These are phyloP conservation scores for Neonectria hederae DNA, from an alignment of 2,329 filamentous ascomycete species.

Conservation along the genomic window DNA sequence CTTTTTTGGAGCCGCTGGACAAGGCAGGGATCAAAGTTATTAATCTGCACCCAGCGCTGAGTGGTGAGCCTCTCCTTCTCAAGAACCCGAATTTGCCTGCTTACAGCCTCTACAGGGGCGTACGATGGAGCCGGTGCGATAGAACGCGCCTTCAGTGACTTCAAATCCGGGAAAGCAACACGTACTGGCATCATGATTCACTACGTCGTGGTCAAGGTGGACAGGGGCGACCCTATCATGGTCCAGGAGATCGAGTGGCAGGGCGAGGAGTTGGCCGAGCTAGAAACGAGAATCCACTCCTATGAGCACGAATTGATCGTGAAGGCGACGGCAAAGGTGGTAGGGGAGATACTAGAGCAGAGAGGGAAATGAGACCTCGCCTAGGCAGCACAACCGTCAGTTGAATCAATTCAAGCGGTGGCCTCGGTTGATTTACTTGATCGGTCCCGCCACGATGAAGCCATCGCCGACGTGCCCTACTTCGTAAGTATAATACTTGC, in stretches of 20 bases:
- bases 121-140: constrained; percentile 85
- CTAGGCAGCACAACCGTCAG: background rate
- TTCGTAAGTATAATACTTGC: background rate
- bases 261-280: constrained; percentile 70
- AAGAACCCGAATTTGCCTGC: background rate
- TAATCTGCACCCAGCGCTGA: constrained; percentile 82
- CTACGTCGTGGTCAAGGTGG: constrained; percentile 82
- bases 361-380: constrained; percentile 16
- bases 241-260: constrained; percentile 73
- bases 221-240: constrained; percentile 79
- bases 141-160: constrained; percentile 78
- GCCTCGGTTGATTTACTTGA: no score
- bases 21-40: constrained; percentile 73
- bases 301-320: constrained; percentile 84
- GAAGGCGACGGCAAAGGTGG: constrained; percentile 69
- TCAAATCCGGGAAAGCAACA: constrained; percentile 69
- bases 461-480: background rate
- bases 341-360: constrained; percentile 48
- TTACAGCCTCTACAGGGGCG: constrained; percentile 58
- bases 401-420: no score
- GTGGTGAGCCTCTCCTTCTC: constrained; percentile 55
- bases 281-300: constrained; percentile 78
- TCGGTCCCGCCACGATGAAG: no score
- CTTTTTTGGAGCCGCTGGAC: constrained; percentile 75
- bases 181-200: constrained; percentile 92